These are phyloP conservation scores for Solanum medicagineum DNA, from an alignment of 257 asterid species.

Conservation along the genomic window DNA sequence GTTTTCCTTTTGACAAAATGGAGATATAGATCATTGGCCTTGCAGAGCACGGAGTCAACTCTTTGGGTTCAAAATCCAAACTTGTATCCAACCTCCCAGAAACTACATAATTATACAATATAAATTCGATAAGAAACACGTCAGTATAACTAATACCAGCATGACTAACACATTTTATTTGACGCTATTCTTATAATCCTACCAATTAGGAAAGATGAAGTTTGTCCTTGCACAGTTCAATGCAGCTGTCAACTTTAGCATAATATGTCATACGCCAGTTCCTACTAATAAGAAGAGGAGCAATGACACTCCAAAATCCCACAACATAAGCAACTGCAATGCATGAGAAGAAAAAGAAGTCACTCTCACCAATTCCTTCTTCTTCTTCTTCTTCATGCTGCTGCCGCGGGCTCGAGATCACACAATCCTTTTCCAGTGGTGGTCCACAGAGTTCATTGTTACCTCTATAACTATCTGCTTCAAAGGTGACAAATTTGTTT, in stretches of 20 bases:
- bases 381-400: conserved; percentile 3
- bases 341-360: conserved; percentile 9
- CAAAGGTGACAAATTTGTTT: conserved; percentile 1
- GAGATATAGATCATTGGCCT: not conserved
- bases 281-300: not conserved
- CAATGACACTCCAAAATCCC: conserved; percentile 10
- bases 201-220: not conserved
- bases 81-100: not conserved
- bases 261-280: conserved; percentile 6
- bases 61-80: not conserved
- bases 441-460: conserved; percentile 6
- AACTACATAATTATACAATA: not conserved
- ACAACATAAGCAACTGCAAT: conserved; percentile 4
- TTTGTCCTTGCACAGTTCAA: not conserved
- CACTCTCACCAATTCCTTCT: conserved; percentile 1
- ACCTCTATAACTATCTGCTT: conserved; percentile 1
- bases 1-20: not conserved
- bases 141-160: not conserved
- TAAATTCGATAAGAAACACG: not conserved
- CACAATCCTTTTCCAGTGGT: not conserved
- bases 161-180: not conserved
- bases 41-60: not conserved
- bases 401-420: not conserved
- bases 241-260: conserved; percentile 1
- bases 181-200: not conserved